Evolutionary conservation across 1,139 yeast genomes (phyloP).

Genomic region (Blastobotrys indianensis): DNA sequence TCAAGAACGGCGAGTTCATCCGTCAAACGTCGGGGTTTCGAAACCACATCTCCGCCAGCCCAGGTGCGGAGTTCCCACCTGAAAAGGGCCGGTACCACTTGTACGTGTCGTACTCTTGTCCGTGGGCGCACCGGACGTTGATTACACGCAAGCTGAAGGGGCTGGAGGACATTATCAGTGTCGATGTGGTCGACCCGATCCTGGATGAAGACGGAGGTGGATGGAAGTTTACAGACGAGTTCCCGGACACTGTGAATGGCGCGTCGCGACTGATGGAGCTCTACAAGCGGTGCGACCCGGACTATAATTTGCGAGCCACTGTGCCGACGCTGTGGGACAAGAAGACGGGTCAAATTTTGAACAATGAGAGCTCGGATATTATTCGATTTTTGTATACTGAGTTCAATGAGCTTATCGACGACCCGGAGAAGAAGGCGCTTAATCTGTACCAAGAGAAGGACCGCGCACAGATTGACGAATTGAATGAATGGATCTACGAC

Average conservation of each 20-base stretch:
- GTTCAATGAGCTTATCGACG: conserved; percentile 47
- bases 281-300: conserved; percentile 68
- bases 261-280: conserved; percentile 57
- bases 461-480: conserved; percentile 57
- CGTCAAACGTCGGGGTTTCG: conserved; percentile 40
- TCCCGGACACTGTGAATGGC: conserved; percentile 55
- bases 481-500: conserved; percentile 82
- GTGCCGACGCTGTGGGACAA: conserved; percentile 94
- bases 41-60: conserved; percentile 52
- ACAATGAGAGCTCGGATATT: conserved; percentile 85
- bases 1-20: conserved; percentile 9
- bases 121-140: conserved; percentile 91
- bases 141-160: conserved; percentile 78
- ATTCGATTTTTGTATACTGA: conserved; percentile 75
- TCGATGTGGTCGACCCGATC: conserved; percentile 84
- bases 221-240: conserved; percentile 67
- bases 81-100: conserved; percentile 81
- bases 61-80: conserved; percentile 60
- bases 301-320: conserved; percentile 75
- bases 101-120: conserved; percentile 85
- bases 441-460: conserved; percentile 59
- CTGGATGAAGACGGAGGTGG: conserved; percentile 77
- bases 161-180: conserved; percentile 45
- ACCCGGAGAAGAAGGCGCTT: conserved; percentile 44
- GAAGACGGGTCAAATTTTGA: conserved; percentile 73